These are phyloP conservation scores for Myriosclerotinia scirpicola DNA, from an alignment of 2,329 filamentous ascomycete species.

Conservation along the genomic window DNA sequence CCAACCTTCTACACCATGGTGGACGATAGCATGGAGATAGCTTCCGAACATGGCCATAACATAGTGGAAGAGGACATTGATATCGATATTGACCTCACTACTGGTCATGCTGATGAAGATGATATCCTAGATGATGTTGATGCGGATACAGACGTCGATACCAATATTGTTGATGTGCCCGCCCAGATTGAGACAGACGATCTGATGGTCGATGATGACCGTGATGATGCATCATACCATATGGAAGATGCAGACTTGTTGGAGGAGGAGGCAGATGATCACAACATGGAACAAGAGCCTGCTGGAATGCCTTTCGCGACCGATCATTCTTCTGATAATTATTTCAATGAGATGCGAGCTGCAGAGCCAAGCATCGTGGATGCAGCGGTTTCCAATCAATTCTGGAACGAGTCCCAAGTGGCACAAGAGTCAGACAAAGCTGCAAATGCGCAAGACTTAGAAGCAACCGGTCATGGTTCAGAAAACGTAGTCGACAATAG, in stretches of 20 bases:
- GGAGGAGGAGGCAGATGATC: conserved; percentile 32
- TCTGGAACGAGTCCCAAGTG: conserved; percentile 14
- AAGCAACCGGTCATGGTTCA: conserved; percentile 9
- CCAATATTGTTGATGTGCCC: conserved; percentile 18
- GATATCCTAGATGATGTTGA: conserved; percentile 55
- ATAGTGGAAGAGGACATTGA: conserved; percentile 52
- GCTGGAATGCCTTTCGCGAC: conserved; percentile 27
- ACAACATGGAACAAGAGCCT: conserved; percentile 32
- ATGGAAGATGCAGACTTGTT: conserved; percentile 41
- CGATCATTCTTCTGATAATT: conserved; percentile 4
- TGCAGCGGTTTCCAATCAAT: conserved; percentile 14
- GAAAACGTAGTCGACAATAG: conserved; percentile 1
- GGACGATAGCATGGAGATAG: conserved; percentile 55
- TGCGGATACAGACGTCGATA: conserved; percentile 40
- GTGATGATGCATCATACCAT: conserved; percentile 43
- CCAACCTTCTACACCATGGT: conserved; percentile 33
- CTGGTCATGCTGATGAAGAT: conserved; percentile 50
- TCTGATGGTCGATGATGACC: conserved; percentile 47
- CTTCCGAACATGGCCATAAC: conserved; percentile 46
- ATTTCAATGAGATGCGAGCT: conserved; percentile 16
- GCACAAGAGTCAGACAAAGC: not conserved
- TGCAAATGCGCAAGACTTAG: conserved; percentile 5
- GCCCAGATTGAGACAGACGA: conserved; percentile 44
- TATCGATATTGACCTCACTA: conserved; percentile 57
- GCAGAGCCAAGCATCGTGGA: conserved; percentile 14